These are phyloP conservation scores for Ogataea thermomethanolica DNA, from an alignment of 805 yeast genomes.

Conservation along the genomic window DNA sequence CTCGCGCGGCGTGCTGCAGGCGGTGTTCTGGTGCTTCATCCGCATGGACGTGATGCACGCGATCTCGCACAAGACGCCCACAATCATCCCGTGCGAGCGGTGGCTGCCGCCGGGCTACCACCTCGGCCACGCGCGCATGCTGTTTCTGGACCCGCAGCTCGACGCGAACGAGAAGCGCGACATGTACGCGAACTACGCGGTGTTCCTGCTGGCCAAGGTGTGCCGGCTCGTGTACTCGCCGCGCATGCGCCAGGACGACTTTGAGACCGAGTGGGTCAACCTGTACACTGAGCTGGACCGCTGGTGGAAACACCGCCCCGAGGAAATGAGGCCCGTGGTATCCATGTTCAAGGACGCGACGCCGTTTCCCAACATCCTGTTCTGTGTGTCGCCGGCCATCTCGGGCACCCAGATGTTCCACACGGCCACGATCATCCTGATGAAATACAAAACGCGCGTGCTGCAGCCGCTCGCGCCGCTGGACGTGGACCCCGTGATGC, in stretches of 20 bases:
- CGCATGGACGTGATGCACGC: conserved; percentile 42
- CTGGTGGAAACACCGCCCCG: conserved; percentile 34
- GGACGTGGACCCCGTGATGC: conserved; percentile 16
- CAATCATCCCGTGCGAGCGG: conserved; percentile 33
- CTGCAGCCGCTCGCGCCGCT: conserved; percentile 7
- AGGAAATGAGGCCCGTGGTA: conserved; percentile 35
- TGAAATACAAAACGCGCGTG: conserved; percentile 38
- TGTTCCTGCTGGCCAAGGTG: conserved; percentile 37
- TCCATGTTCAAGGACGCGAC: conserved; percentile 26
- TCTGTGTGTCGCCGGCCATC: conserved; percentile 39
- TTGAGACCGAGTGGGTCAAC: conserved; percentile 35
- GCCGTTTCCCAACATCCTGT: conserved; percentile 37
- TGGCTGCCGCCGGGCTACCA: conserved; percentile 34
- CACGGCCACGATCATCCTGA: conserved; percentile 37
- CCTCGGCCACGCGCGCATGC: conserved; percentile 23
- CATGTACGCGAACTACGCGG: conserved; percentile 41
- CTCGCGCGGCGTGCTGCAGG: conserved; percentile 33
- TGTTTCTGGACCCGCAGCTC: conserved; percentile 17
- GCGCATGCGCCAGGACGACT: conserved; percentile 18
- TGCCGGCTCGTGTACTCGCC: conserved; percentile 31
- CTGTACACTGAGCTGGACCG: conserved; percentile 36
- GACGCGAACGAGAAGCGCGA: conserved; percentile 20
- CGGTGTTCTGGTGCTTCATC: conserved; percentile 42
- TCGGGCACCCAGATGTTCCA: conserved; percentile 41
- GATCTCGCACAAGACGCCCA: conserved; percentile 37